Evolutionary conservation across 2,329 filamentous ascomycete species (phyloP).

Genomic region (Phoma sp.): DNA sequence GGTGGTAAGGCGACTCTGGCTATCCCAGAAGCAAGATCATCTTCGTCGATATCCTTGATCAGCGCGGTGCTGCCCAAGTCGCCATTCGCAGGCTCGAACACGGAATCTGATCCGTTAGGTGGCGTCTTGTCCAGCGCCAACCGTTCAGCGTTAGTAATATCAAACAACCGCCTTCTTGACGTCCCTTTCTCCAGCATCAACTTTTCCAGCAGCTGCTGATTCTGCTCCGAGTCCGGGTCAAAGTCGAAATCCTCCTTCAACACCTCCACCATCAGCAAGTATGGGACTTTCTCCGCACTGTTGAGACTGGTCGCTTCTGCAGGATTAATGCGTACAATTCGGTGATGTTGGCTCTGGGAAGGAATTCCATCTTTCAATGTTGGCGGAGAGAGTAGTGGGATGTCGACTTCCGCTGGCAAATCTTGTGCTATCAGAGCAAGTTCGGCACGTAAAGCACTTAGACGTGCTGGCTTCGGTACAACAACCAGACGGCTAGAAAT

Average conservation of each 20-base stretch:
- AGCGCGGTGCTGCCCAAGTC: conserved; percentile 78
- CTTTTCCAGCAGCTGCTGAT: conserved; percentile 69
- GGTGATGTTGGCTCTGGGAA: conserved; percentile 78
- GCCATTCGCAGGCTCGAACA: conserved; percentile 82
- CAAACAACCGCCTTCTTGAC: conserved; percentile 59
- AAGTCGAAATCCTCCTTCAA: conserved; percentile 84
- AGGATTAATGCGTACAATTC: conserved; percentile 83
- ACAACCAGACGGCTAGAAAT: conserved; percentile 85
- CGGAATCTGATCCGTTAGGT: conserved; percentile 67
- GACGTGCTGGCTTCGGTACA: conserved; percentile 80
- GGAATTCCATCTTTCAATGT: conserved; percentile 76
- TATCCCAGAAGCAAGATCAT: conserved; percentile 42
- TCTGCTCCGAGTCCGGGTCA: conserved; percentile 76
- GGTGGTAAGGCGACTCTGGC: conserved; percentile 40
- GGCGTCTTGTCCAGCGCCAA: conserved; percentile 54
- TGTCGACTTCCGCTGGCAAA: conserved; percentile 82
- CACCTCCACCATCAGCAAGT: conserved; percentile 84
- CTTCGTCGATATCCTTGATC: conserved; percentile 64
- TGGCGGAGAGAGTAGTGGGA: conserved; percentile 81
- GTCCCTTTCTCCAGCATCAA: conserved; percentile 72
- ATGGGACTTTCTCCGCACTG: conserved; percentile 86
- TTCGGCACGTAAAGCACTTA: conserved; percentile 82
- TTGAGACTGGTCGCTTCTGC: conserved; percentile 85
- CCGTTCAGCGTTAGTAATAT: conserved; percentile 68
- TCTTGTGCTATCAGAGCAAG: conserved; percentile 82